These are phyloP conservation scores for Neofusicoccum sp. DNA, from an alignment of 2,329 filamentous ascomycete species.

Conservation along the genomic window DNA sequence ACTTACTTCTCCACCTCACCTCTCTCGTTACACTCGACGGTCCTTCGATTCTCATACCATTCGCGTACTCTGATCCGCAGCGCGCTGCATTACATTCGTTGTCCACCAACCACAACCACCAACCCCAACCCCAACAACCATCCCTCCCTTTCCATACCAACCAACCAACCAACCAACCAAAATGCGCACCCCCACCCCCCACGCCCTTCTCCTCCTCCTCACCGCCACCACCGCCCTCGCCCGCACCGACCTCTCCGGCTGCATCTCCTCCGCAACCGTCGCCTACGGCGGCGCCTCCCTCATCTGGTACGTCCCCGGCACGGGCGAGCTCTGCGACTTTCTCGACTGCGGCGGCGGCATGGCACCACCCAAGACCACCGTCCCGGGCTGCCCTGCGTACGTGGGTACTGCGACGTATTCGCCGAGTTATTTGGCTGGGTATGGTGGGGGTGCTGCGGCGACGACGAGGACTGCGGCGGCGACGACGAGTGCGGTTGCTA, in stretches of 20 bases:
- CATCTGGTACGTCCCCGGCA: slow-evolving; percentile 64
- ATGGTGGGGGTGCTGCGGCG: slow-evolving; percentile 23
- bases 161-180: neutral
- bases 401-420: slow-evolving; percentile 58
- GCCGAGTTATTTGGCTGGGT: slow-evolving; percentile 51
- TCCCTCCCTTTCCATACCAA: neutral
- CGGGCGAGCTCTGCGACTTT: slow-evolving; percentile 65
- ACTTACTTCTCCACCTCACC: neutral
- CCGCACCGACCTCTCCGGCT: slow-evolving; percentile 43
- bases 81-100: slow-evolving; percentile 3
- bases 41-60: neutral
- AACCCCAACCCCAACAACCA: neutral
- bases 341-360: slow-evolving; percentile 70
- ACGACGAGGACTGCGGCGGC: slow-evolving; percentile 13
- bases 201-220: slow-evolving; percentile 34
- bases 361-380: slow-evolving; percentile 64
- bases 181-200: slow-evolving; percentile 29
- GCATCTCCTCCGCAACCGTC: slow-evolving; percentile 45
- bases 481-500: slow-evolving; percentile 11
- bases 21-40: slow-evolving; percentile 12
- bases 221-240: slow-evolving; percentile 35
- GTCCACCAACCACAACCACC: neutral
- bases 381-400: slow-evolving; percentile 63
- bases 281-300: slow-evolving; percentile 48
- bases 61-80: neutral